Conservation (phyloP, 345 rosid genomes). For the Arabidopsis thaliana region DNA sequence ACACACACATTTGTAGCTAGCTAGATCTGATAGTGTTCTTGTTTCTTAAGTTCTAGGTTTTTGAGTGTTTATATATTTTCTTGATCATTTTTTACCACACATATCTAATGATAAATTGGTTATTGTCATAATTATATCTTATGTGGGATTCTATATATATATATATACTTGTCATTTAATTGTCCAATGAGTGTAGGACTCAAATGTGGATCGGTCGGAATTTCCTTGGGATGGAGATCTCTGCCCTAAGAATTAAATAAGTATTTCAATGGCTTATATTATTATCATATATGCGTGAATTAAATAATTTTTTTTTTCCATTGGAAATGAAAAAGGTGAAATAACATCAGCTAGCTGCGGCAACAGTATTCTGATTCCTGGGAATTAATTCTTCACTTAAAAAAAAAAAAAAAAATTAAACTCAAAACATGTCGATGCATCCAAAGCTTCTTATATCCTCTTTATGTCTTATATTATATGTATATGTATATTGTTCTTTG, state of each 20-base stretch:
- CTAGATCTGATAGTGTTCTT: background rate
- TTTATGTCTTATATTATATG: slow-evolving; percentile 4
- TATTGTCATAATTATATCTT: background rate
- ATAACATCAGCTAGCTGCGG: slow-evolving; percentile 46
- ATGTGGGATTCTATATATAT: background rate
- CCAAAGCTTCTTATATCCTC: slow-evolving; percentile 49
- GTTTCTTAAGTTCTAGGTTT: slow-evolving; percentile 8
- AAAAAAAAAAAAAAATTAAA: slow-evolving; percentile 40
- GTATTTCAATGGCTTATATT: slow-evolving; percentile 4
- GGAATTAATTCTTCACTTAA: slow-evolving; percentile 39
- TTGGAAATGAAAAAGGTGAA: slow-evolving; percentile 49
- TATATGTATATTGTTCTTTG: slow-evolving; percentile 20
- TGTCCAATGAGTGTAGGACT: slow-evolving; percentile 40
- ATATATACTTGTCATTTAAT: slow-evolving; percentile 17
- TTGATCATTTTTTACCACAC: background rate
- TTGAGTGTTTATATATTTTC: background rate
- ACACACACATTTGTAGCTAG: background rate
- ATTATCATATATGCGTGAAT: slow-evolving; percentile 9
- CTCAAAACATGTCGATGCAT: slow-evolving; percentile 52
- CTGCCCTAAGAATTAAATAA: slow-evolving; percentile 9
- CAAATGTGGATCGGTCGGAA: slow-evolving; percentile 45
- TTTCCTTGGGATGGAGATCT: slow-evolving; percentile 46
- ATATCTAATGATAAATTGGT: background rate
- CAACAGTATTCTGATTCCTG: slow-evolving; percentile 42
- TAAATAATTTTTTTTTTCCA: slow-evolving; percentile 24